Conservation (phyloP, 495 filamentous ascomycete genomes). For the Darksidea phi region DNA sequence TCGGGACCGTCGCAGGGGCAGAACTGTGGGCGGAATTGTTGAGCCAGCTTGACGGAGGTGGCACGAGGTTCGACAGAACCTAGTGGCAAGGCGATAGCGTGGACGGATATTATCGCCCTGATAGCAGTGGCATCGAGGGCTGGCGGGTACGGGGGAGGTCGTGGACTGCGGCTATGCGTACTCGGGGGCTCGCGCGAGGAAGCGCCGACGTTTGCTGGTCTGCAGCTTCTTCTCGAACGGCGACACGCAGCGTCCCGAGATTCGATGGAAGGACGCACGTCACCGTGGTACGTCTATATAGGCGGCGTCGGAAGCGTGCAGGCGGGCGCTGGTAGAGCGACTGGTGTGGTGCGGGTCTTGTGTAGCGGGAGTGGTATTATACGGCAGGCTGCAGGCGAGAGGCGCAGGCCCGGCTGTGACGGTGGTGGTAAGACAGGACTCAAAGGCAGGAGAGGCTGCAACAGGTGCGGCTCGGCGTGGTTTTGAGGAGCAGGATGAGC, state of each 20-base stretch:
- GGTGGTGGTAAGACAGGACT: slow-evolving; percentile 3
- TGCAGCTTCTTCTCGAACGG: slow-evolving; percentile 28
- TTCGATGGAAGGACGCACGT: slow-evolving; percentile 12
- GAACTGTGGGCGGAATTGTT: slow-evolving; percentile 28
- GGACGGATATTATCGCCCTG: slow-evolving; percentile 4
- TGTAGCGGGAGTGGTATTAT: neutral
- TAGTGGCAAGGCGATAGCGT: slow-evolving; percentile 15
- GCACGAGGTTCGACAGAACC: slow-evolving; percentile 33
- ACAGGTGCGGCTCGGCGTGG: slow-evolving; percentile 30
- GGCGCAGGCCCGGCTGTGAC: slow-evolving; percentile 1
- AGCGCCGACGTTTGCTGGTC: slow-evolving; percentile 26
- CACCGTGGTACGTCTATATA: slow-evolving; percentile 9
- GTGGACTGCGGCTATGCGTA: slow-evolving; percentile 6
- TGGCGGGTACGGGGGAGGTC: neutral
- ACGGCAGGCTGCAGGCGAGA: slow-evolving; percentile 11
- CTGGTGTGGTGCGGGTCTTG: neutral
- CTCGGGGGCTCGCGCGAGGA: slow-evolving; percentile 13
- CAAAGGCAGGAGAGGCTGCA: slow-evolving; percentile 4
- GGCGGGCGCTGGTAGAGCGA: neutral
- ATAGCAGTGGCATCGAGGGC: slow-evolving; percentile 17
- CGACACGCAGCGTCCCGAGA: slow-evolving; percentile 16
- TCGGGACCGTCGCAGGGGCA: slow-evolving; percentile 27
- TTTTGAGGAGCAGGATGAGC: slow-evolving; percentile 18
- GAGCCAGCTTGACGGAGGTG: slow-evolving; percentile 33
- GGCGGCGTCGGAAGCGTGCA: neutral